phyloP scores from a whole-genome alignment of 352 stramenopile genomes.

The Globisporangium middletonii region DNA sequence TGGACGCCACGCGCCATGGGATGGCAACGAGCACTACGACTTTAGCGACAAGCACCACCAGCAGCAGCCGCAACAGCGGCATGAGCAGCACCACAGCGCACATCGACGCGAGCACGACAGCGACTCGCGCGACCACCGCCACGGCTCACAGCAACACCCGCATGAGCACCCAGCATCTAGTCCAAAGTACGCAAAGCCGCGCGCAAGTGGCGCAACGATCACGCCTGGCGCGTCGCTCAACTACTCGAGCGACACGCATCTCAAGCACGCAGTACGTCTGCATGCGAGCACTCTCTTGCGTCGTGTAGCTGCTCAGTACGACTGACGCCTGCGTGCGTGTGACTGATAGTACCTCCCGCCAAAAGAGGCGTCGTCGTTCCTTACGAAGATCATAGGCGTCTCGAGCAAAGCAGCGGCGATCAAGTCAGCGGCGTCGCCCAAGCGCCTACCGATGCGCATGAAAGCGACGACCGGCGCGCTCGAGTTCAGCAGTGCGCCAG shows the following conservation, averaged over 20 bases:
- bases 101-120: background rate
- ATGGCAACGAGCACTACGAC: background rate
- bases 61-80: slow-evolving; percentile 2
- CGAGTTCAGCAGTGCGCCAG: slow-evolving; percentile 9
- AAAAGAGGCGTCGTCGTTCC: background rate
- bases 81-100: background rate
- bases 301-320: background rate
- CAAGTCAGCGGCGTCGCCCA: background rate
- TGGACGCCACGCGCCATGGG: background rate
- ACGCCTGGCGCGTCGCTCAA: slow-evolving; percentile 10
- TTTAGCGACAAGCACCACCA: background rate
- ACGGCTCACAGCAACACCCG: background rate
- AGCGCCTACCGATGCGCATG: background rate
- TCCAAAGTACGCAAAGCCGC: slow-evolving; percentile 8
- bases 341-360: slow-evolving; percentile 2
- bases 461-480: slow-evolving; percentile 3
- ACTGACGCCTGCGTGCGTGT: background rate
- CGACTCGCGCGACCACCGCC: background rate
- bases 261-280: slow-evolving; percentile 7
- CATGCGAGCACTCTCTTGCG: background rate
- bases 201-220: slow-evolving; percentile 10
- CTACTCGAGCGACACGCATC: slow-evolving; percentile 3
- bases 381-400: background rate
- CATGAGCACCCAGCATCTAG: background rate
- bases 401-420: background rate